A percentile compares a stretch with the other conserved stretches of the same genome.
phyloP scores from a whole-genome alignment of 306 rosid species.

The Purshia tridentata region DNA sequence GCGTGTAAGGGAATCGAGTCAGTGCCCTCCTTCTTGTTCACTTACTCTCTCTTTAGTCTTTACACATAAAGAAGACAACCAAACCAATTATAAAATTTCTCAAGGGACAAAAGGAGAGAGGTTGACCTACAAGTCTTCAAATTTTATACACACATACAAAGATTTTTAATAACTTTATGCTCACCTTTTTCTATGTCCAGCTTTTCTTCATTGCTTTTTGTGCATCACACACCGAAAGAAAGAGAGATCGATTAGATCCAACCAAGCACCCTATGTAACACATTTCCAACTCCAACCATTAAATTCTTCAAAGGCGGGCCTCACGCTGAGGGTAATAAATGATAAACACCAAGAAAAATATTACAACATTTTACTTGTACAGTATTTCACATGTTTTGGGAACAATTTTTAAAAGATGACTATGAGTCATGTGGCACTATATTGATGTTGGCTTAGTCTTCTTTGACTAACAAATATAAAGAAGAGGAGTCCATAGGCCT shows the following conservation, averaged over 20 bases:
- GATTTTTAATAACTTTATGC: constrained; percentile 2
- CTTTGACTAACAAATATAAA: constrained; percentile 9
- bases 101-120: constrained; percentile 12
- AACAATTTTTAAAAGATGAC: background rate
- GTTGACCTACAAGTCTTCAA: constrained; percentile 22
- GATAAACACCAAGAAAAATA: background rate
- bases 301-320: too few species aligned
- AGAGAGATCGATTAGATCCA: background rate
- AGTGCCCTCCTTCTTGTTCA: constrained; percentile 9
- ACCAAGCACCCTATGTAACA: too few species aligned
- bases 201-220: constrained; percentile 30
- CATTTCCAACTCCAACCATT: background rate
- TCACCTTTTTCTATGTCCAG: constrained; percentile 1
- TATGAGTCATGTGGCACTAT: constrained; percentile 27
- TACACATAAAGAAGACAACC: constrained; percentile 11
- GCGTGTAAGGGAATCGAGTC: constrained; percentile 5
- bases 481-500: background rate
- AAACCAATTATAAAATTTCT: background rate
- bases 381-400: constrained; percentile 7
- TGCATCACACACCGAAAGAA: constrained; percentile 18
- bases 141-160: constrained; percentile 3
- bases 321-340: too few species aligned
- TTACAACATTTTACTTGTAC: background rate
- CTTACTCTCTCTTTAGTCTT: background rate
- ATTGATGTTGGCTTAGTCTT: background rate